A percentile compares a stretch with the other conserved stretches of the same genome.
Evolutionary conservation across 2,329 filamentous ascomycete genomes (phyloP).

Genomic region (Botryotinia narcissicola): DNA sequence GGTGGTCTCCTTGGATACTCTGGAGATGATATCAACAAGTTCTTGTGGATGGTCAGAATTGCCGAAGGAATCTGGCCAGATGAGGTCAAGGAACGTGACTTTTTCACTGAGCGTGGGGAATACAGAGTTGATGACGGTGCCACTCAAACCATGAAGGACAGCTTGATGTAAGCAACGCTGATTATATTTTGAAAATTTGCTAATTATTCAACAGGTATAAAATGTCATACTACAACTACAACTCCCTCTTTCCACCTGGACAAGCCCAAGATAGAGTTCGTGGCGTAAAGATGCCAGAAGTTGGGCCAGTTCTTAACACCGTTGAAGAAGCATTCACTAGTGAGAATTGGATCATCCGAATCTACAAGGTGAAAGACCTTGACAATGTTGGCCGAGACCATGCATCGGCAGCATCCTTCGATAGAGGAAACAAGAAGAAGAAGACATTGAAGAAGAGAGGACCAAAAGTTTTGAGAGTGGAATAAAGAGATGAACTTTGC

Average conservation of each 20-base stretch:
- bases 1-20: slow-evolving; percentile 95
- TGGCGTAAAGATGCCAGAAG: slow-evolving; percentile 72
- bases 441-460: slow-evolving; percentile 69
- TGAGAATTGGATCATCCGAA: slow-evolving; percentile 99
- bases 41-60: slow-evolving; percentile 99
- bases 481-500: slow-evolving; percentile 47
- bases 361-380: slow-evolving; percentile 99
- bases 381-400: slow-evolving; percentile 95
- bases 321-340: slow-evolving; percentile 97
- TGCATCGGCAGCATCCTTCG: slow-evolving; percentile 65
- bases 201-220: slow-evolving; percentile 73
- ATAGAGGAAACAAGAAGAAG: slow-evolving; percentile 82
- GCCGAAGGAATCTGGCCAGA: slow-evolving; percentile 99
- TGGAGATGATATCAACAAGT: slow-evolving; percentile 99
- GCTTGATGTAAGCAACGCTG: slow-evolving; percentile 75
- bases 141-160: slow-evolving; percentile 97
- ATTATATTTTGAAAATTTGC: slow-evolving; percentile 19
- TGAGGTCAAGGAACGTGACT: slow-evolving; percentile 94
- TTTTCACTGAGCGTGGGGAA: slow-evolving; percentile 90
- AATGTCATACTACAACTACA: slow-evolving; percentile 99
- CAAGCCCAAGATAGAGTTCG: slow-evolving; percentile 91
- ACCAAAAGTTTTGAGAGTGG: slow-evolving; percentile 68
- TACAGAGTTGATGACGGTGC: slow-evolving; percentile 93
- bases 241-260: slow-evolving; percentile 83
- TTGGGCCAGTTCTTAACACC: slow-evolving; percentile 80